Evolutionary conservation across 148 eudicot species (phyloP), one percentile per base, ranked within the genome.

Genomic region (Pharnaceum exiguum): DNA sequence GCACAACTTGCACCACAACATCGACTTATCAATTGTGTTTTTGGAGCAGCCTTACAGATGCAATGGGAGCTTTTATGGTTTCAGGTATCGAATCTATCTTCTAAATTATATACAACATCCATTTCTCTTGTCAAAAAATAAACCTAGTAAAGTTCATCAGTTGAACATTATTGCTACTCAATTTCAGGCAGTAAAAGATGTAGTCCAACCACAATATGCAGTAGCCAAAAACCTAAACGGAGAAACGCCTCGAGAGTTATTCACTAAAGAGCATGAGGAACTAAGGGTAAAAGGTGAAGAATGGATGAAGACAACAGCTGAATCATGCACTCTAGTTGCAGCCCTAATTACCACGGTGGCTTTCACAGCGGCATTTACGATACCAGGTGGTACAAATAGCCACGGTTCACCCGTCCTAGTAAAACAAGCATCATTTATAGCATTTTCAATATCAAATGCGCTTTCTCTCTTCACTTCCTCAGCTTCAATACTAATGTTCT

Each of bases 11-110:
- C 71, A 4, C 71, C 63, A 28, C 57, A 54, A 12, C 33, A 66
- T 13, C 33, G 71, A 3, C 58, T 66, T n/a, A n/a, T n/a, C 7
- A 57, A 47, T 26, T 57, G 57, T 31, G 63, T 66, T 26, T 66
- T 63, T 1, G 71, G 71, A 1, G 71, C 71, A 1, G 63, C 71
- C 30, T 66, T 66, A 17, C 58, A 66, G 50, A 57, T 66, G 63
- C 71, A 66, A 66, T 39, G 40, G 0, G 71, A 66, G 32, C 32
- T 66, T 10, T 21, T 66, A 2, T 66, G 71, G 63, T 66, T 66
- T 57, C 33, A 66, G 71, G 71, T 66, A 10, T 55, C 15, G 18
- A 7, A 37, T 35, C 19, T 13, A 28, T 0, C 15, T 17, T 62
- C 24, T 23, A 5, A 3, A 4, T 4, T 13, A 13, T 12, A 5